phyloP scores from a whole-genome alignment of 2,329 filamentous ascomycete genomes.

The Colletotrichum spaethianum region DNA sequence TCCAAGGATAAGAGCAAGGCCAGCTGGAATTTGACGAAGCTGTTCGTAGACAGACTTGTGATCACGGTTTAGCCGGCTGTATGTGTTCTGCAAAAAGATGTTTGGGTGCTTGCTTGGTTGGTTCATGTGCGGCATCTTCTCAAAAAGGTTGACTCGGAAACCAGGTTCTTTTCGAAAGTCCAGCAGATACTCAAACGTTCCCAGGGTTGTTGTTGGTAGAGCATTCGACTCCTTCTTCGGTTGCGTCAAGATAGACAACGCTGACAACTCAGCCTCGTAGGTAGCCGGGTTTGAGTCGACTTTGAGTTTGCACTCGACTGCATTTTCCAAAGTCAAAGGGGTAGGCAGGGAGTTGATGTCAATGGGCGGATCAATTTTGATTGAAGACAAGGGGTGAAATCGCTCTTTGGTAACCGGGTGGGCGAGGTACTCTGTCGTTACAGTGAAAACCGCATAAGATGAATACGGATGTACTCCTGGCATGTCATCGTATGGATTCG shows the following conservation, averaged over 20 bases:
- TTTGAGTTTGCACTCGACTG: conserved; percentile 19
- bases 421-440: conserved; percentile 26
- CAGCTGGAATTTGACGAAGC: conserved; percentile 56
- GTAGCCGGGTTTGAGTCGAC: conserved; percentile 17
- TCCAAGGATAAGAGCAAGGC: conserved; percentile 60
- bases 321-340: conserved; percentile 5
- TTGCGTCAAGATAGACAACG: conserved; percentile 20
- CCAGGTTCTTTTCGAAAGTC: conserved; percentile 29
- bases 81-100: not conserved
- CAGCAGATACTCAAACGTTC: conserved; percentile 28
- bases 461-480: not conserved
- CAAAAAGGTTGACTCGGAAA: conserved; percentile 27
- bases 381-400: conserved; percentile 17
- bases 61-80: conserved; percentile 52
- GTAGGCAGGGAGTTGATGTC: not conserved
- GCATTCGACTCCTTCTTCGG: conserved; percentile 10
- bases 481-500: conserved; percentile 20
- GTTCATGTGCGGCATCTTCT: conserved; percentile 36
- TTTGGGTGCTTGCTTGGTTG: conserved; percentile 14
- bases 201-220: not conserved
- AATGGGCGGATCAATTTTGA: not conserved
- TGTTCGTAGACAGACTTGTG: conserved; percentile 54
- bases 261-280: conserved; percentile 32
- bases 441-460: conserved; percentile 20
- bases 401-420: conserved; percentile 20